A percentile compares a stretch with the other conserved stretches of the same genome.
Conservation (phyloP, 768 basidiomycete species). For the Pisolithus sp. region DNA sequence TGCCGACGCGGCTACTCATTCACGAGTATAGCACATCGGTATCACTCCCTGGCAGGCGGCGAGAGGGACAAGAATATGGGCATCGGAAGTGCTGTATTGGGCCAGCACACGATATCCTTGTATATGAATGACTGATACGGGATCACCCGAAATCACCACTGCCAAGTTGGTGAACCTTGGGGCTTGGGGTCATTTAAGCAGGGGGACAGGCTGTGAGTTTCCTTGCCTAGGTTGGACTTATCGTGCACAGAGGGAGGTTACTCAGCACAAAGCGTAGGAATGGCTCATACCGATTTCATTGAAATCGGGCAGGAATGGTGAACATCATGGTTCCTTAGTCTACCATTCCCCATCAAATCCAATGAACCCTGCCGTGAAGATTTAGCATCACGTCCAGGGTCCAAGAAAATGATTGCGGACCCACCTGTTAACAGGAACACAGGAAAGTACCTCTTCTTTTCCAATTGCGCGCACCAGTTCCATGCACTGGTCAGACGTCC, state of each 20-base stretch:
- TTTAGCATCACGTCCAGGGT: slow-evolving; percentile 1
- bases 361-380: slow-evolving; percentile 51
- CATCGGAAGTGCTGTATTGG: neutral
- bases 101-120: neutral
- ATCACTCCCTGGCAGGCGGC: neutral
- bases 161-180: too few relatives aligned
- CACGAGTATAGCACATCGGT: neutral
- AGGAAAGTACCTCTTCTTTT: slow-evolving; percentile 82
- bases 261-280: neutral
- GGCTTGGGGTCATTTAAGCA: neutral
- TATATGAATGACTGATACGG: neutral
- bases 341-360: slow-evolving; percentile 88
- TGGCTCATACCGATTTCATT: neutral
- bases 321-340: slow-evolving; percentile 1
- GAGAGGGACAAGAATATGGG: neutral
- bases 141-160: neutral
- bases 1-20: neutral
- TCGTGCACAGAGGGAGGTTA: neutral
- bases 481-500: slow-evolving; percentile 84
- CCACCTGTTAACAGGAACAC: slow-evolving; percentile 71
- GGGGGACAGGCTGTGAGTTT: neutral
- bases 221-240: too few relatives aligned
- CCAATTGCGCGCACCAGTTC: slow-evolving; percentile 84
- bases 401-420: slow-evolving; percentile 16
- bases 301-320: too few relatives aligned